phyloP scores from a whole-genome alignment of 2,329 filamentous ascomycete species.

The Diaporthe sp. region DNA sequence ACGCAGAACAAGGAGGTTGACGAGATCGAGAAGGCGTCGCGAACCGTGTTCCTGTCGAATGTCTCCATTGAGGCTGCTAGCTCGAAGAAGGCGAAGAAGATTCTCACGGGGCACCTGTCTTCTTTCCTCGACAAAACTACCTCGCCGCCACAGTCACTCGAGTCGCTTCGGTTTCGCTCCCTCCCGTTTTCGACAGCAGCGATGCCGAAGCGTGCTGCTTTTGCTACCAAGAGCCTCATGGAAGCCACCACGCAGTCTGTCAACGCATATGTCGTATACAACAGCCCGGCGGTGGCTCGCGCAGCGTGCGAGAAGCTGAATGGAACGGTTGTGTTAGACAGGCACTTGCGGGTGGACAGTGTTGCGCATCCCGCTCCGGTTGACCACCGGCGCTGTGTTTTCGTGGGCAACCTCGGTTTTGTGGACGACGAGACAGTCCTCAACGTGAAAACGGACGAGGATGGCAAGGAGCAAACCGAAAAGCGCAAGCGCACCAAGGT shows the following conservation, averaged over 20 bases:
- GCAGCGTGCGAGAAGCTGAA: constrained; percentile 85
- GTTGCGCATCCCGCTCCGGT: constrained; percentile 87
- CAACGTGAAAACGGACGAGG: constrained; percentile 74
- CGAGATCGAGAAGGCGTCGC: constrained; percentile 86
- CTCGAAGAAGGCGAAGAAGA: constrained; percentile 85
- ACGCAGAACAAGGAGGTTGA: constrained; percentile 65
- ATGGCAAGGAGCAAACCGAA: constrained; percentile 72
- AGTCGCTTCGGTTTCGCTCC: constrained; percentile 94
- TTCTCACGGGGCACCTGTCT: constrained; percentile 81
- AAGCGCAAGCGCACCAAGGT: constrained; percentile 78
- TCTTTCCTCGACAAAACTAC: constrained; percentile 75
- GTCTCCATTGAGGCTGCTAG: constrained; percentile 87
- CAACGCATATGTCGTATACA: constrained; percentile 95
- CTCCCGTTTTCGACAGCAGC: constrained; percentile 83
- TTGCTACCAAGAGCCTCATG: constrained; percentile 91
- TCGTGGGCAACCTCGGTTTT: constrained; percentile 96
- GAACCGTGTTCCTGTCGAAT: constrained; percentile 94
- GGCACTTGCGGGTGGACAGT: constrained; percentile 91
- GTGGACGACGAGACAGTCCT: constrained; percentile 89
- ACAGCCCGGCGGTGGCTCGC: constrained; percentile 79
- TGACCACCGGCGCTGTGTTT: constrained; percentile 92
- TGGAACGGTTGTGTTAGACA: constrained; percentile 84
- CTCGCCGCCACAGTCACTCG: constrained; percentile 77
- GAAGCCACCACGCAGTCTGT: constrained; percentile 91
- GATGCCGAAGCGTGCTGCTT: constrained; percentile 94